Evolutionary conservation across 768 basidiomycete species (phyloP).

Genomic region (Russula sp.): DNA sequence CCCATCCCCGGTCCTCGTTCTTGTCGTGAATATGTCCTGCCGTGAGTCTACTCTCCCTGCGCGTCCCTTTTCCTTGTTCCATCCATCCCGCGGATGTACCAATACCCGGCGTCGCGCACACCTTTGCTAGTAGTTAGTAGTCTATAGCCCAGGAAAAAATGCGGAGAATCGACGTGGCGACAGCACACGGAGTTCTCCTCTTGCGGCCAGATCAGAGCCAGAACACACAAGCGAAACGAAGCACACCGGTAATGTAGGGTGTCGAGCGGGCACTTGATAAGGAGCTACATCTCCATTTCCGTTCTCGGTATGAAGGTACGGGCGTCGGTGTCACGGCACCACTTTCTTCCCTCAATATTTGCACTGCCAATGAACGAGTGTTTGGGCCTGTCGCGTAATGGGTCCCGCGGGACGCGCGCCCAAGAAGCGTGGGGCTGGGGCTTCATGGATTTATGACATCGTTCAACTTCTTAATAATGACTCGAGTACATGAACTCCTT

Average conservation of each 20-base stretch:
- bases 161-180: conserved; percentile 14
- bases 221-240: conserved; percentile 4
- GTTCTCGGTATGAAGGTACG: neutral
- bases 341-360: neutral
- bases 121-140: too few species aligned
- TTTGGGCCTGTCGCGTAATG: neutral
- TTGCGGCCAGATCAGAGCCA: neutral
- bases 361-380: neutral
- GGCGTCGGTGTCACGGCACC: neutral
- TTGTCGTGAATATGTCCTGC: neutral
- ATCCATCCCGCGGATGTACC: neutral
- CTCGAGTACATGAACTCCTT: neutral
- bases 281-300: neutral
- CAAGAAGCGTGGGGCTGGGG: neutral
- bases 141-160: neutral
- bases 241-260: neutral
- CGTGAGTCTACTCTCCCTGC: neutral
- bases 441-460: neutral
- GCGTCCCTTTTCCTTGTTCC: neutral
- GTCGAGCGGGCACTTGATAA: neutral
- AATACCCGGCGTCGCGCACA: neutral
- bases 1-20: conserved; percentile 3
- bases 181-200: neutral
- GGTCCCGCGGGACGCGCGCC: neutral
- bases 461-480: neutral